These are phyloP conservation scores for Mucor indicus DNA, from an alignment of 371 early-diverging fungal genomes.

Conservation along the genomic window DNA sequence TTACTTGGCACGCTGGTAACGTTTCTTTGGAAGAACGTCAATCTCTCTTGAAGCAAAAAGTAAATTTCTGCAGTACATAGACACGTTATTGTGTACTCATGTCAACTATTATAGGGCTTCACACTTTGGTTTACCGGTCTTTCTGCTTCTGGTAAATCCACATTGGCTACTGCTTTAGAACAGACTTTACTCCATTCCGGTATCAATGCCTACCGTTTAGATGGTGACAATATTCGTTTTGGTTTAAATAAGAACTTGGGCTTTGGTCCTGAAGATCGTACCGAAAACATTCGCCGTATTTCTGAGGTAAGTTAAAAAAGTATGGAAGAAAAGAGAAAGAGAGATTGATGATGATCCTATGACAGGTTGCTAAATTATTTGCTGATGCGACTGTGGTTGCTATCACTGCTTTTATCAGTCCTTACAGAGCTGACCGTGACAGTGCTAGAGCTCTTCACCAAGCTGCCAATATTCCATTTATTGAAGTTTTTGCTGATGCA, in stretches of 20 bases:
- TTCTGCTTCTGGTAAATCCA: conserved; percentile 93
- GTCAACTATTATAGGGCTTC: conserved; percentile 69
- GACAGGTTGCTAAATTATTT: conserved; percentile 82
- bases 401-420: conserved; percentile 90
- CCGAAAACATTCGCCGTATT: conserved; percentile 92
- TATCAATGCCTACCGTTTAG: conserved; percentile 81
- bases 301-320: conserved; percentile 61
- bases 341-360: background rate
- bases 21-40: conserved; percentile 77
- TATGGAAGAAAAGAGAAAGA: background rate
- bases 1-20: conserved; percentile 87
- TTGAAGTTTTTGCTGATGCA: conserved; percentile 86
- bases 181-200: conserved; percentile 76
- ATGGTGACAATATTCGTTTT: conserved; percentile 95
- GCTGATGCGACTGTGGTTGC: conserved; percentile 81
- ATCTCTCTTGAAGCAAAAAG: conserved; percentile 71
- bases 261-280: conserved; percentile 87
- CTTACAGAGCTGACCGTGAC: conserved; percentile 82
- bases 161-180: conserved; percentile 88
- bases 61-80: conserved; percentile 1
- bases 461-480: conserved; percentile 71
- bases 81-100: no score
- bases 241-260: conserved; percentile 94
- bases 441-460: conserved; percentile 77
- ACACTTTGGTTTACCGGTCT: conserved; percentile 94